A percentile compares a stretch with the other conserved stretches of the same genome.
Evolutionary conservation across 2,329 filamentous ascomycete genomes (phyloP).

Genomic region (Ascochyta lentis): DNA sequence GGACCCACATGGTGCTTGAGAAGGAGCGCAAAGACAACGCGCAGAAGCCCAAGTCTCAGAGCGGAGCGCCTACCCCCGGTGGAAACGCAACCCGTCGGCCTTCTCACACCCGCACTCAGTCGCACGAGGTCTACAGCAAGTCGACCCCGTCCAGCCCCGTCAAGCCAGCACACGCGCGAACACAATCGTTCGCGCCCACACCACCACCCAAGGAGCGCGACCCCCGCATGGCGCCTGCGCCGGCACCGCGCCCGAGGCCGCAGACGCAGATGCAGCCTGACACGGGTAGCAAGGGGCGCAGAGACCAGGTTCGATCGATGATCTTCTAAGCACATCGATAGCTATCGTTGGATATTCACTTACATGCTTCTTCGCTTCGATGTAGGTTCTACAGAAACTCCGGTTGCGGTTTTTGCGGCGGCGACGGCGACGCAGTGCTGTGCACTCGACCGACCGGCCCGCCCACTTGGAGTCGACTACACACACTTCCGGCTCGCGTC

Average conservation of each 20-base stretch:
- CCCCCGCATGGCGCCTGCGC: slow-evolving; percentile 32
- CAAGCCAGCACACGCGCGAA: slow-evolving; percentile 41
- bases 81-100: slow-evolving; percentile 24
- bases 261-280: slow-evolving; percentile 28
- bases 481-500: not conserved
- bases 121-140: slow-evolving; percentile 37
- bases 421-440: slow-evolving; percentile 12
- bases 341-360: slow-evolving; percentile 32
- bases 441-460: slow-evolving; percentile 7
- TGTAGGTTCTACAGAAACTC: slow-evolving; percentile 34
- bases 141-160: slow-evolving; percentile 38
- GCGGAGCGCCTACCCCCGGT: slow-evolving; percentile 28
- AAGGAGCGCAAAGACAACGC: slow-evolving; percentile 50
- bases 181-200: slow-evolving; percentile 38
- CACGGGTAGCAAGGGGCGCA: slow-evolving; percentile 28
- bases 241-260: slow-evolving; percentile 43
- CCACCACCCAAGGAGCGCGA: slow-evolving; percentile 44
- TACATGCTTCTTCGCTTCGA: slow-evolving; percentile 37
- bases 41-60: slow-evolving; percentile 24
- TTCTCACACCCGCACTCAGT: slow-evolving; percentile 39
- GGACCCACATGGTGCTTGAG: slow-evolving; percentile 66
- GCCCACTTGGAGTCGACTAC: not conserved
- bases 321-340: slow-evolving; percentile 47
- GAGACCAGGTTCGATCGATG: slow-evolving; percentile 52
- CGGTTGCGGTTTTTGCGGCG: slow-evolving; percentile 29